A percentile compares a stretch with the other conserved stretches of the same genome.
Conservation (phyloP, 2,329 filamentous ascomycete genomes). For the Colletotrichum plurivorum region DNA sequence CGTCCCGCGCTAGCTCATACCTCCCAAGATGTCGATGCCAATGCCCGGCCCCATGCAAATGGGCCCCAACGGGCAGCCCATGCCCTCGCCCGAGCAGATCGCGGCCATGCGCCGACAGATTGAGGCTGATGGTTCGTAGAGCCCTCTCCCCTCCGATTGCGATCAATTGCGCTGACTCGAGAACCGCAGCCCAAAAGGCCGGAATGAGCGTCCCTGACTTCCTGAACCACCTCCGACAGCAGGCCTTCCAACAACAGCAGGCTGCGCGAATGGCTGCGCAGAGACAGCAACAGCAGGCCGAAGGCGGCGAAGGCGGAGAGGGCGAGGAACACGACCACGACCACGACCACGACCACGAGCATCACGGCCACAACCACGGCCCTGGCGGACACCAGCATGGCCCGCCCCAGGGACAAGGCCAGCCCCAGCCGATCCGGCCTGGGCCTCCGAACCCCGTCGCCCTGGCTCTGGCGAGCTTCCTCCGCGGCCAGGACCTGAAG, state of each 20-base stretch:
- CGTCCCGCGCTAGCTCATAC: conserved; percentile 18
- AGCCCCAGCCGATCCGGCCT: conserved; percentile 78
- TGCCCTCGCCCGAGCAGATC: conserved; percentile 83
- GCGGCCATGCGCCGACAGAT: conserved; percentile 86
- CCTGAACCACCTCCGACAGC: conserved; percentile 76
- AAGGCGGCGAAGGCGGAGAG: conserved; percentile 16
- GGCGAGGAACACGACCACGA: conserved; percentile 45
- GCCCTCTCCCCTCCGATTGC: not conserved
- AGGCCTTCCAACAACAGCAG: conserved; percentile 67
- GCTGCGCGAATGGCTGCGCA: conserved; percentile 48
- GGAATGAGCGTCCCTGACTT: conserved; percentile 91
- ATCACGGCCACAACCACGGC: conserved; percentile 46
- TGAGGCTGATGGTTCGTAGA: conserved; percentile 74
- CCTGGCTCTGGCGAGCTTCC: conserved; percentile 89
- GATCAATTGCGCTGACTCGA: not conserved
- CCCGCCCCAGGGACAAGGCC: conserved; percentile 56
- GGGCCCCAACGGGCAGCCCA: conserved; percentile 45
- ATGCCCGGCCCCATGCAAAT: conserved; percentile 51
- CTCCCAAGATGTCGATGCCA: conserved; percentile 44
- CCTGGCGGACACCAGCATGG: conserved; percentile 24
- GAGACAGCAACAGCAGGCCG: conserved; percentile 17
- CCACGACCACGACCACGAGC: conserved; percentile 46
- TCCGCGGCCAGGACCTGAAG: conserved; percentile 89
- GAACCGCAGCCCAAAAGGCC: conserved; percentile 71
- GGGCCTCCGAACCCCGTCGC: conserved; percentile 91